A percentile compares a stretch with the other conserved stretches of the same genome.
Evolutionary conservation across 2,329 filamentous ascomycete species (phyloP).

Genomic region (Aspergillus eucalypticola): DNA sequence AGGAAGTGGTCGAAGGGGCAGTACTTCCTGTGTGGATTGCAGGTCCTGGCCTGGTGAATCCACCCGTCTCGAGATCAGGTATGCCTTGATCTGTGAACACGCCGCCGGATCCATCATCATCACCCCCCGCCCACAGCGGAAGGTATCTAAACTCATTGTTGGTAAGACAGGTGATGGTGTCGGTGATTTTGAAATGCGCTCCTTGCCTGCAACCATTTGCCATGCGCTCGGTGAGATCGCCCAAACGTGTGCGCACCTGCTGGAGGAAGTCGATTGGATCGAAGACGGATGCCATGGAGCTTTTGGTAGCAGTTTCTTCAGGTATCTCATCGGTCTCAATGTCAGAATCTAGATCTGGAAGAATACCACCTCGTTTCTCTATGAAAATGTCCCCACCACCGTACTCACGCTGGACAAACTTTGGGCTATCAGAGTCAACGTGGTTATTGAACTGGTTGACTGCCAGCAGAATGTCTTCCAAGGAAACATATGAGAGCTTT

Average conservation of each 20-base stretch:
- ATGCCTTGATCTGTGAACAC: conserved; percentile 47
- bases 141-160: conserved; percentile 63
- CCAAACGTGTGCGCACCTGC: conserved; percentile 22
- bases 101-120: conserved; percentile 53
- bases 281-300: conserved; percentile 7
- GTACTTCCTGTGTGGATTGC: conserved; percentile 32
- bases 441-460: not conserved
- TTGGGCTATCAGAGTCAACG: not conserved
- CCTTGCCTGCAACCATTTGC: conserved; percentile 11
- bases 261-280: conserved; percentile 19
- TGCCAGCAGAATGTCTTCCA: not conserved
- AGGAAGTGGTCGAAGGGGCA: conserved; percentile 25
- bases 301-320: not conserved
- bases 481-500: not conserved
- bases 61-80: conserved; percentile 34
- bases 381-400: not conserved
- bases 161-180: conserved; percentile 54
- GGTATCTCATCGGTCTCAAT: not conserved
- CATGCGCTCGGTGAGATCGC: conserved; percentile 20
- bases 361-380: not conserved
- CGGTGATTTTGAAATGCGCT: conserved; percentile 29
- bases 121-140: conserved; percentile 65
- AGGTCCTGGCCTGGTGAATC: conserved; percentile 40
- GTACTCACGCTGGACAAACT: not conserved
- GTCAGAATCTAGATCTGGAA: not conserved